Base-by-base conservation (phyloP, 2,329 filamentous ascomycete species). In the Talaromyces sp. region DNA sequence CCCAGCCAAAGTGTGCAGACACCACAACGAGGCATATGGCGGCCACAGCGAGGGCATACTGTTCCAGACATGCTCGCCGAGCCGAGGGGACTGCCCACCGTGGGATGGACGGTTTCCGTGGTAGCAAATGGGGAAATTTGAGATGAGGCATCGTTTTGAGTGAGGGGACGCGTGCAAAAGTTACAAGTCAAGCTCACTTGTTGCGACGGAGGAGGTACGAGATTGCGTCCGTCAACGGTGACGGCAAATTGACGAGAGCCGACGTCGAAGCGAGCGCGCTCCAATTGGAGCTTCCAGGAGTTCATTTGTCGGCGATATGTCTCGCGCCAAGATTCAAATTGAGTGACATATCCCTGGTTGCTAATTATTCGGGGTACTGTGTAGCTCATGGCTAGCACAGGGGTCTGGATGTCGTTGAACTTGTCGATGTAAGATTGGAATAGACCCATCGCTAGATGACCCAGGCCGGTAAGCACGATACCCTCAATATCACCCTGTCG, bases 1-100 rank as follows among this genome's bases (percentile, higher is more conserved):
- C 84, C 84, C 3, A 87, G 73, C 82, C 82, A 86, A 56, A 84
- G 70, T 63, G 80, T 81, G 62, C 85, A 87, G 10, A 87, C 74
- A 1, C 81, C 82, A 59, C 85, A 87, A 3, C 84, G 76, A 2
- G 85, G 84, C 77, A 87, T 81, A 60, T 84, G 82, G 2, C 82
- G 74, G n/a, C 80, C 81, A 63, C 85, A 87, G 45, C 80, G 80
- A 1, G 82, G 82, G 63, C 85, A 87, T 1, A 83, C 75, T 1
- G 82, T 83, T 1, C 83, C 78, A 9, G 72, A 69, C 70, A 74
- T 69, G 24, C 65, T 60, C 24, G 60, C 55, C 9, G 71, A 62
- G 1, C 71, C 70, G 16, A 70, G 65, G 4, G 71, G 74, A 54
- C 71, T 72, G 43, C 65, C 67, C 6, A 62, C 49, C 3, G 70